Evolutionary conservation across 2,329 filamentous ascomycete species (phyloP).

Genomic region (Neonectria punicea): DNA sequence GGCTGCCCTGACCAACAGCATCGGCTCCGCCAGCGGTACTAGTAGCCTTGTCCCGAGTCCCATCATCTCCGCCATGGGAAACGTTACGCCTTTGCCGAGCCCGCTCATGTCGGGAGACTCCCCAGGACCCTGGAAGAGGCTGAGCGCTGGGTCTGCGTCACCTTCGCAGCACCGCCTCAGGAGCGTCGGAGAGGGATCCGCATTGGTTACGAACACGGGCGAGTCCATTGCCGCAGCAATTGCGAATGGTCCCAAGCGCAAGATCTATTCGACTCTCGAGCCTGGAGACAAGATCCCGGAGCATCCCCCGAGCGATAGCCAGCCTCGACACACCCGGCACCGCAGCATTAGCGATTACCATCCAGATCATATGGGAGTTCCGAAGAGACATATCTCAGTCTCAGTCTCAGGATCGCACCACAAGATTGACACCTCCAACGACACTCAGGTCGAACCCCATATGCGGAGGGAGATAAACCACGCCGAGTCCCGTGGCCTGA

Average conservation of each 20-base stretch:
- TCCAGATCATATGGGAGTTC: constrained; percentile 75
- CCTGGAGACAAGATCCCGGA: constrained; percentile 48
- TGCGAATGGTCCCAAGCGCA: constrained; percentile 65
- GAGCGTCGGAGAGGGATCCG: constrained; percentile 48
- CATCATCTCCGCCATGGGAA: constrained; percentile 78
- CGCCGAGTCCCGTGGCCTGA: constrained; percentile 80
- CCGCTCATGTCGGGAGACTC: constrained; percentile 74
- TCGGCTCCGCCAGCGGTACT: constrained; percentile 64
- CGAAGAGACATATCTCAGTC: constrained; percentile 79
- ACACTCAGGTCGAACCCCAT: constrained; percentile 54
- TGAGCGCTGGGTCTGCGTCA: constrained; percentile 60
- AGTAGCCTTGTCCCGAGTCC: constrained; percentile 79
- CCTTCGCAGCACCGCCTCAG: constrained; percentile 45
- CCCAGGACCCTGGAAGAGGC: constrained; percentile 72
- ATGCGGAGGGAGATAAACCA: constrained; percentile 83
- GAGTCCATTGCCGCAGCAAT: constrained; percentile 64
- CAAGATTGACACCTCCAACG: constrained; percentile 46
- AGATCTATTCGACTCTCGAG: constrained; percentile 58
- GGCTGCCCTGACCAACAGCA: constrained; percentile 60
- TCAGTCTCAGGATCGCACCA: constrained; percentile 74
- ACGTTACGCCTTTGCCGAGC: constrained; percentile 82
- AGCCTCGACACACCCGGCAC: constrained; percentile 69
- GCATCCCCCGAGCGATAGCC: constrained; percentile 46
- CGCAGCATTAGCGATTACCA: constrained; percentile 90
- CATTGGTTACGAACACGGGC: constrained; percentile 61